Evolutionary conservation across 2,329 filamentous ascomycete species (phyloP), one percentile per base, ranked within the genome.

Genomic region (Trichoderma sp.): DNA sequence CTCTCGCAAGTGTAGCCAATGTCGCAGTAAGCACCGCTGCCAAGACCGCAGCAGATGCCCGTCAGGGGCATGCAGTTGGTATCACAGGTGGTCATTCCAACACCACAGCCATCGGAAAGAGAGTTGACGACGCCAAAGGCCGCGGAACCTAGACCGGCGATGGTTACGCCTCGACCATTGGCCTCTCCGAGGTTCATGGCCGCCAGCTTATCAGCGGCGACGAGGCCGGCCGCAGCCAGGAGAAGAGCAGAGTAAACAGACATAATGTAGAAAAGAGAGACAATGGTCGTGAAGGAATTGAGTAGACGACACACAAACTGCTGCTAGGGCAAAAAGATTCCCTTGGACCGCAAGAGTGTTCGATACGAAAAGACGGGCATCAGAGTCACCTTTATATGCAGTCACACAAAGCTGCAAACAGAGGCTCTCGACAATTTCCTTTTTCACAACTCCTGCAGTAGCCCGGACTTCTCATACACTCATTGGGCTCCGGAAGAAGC

Each of bases 41-140:
- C 65, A 8, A 68, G 10, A 19, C 53, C 64, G 69, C 76, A 78
- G 71, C 79, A 80, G n/a, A 67, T 25, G 13, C 70, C 73, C 9
- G 61, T 65, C 9, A 69, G n/a, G 17, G 75, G 73, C 68, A 79
- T 78, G 65, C 79, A 80, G 25, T 70, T 64, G 52, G 17, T 4
- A 57, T 76, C 78, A 56, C 79, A 80, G 7, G 59, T 22, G 5
- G 69, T 70, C 61, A 74, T 64, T 48, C 71, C 68, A 9, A 69
- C 6, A 12, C 67, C 67, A 54, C 78, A 78, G 34, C 69, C 68
- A 10, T 37, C 68, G 4, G 64, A 54, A 25, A 70, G 39, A 45
- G 69, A 70, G 42, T 69, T 59, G 50, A 75, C 64, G 2, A 74
- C 64, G 4, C 71, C 67, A 15, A 69, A 65, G n/a, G 70, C 69